Evolutionary conservation across 164 flowering plant species (phyloP).

Genomic region (Cinnamomum chago): DNA sequence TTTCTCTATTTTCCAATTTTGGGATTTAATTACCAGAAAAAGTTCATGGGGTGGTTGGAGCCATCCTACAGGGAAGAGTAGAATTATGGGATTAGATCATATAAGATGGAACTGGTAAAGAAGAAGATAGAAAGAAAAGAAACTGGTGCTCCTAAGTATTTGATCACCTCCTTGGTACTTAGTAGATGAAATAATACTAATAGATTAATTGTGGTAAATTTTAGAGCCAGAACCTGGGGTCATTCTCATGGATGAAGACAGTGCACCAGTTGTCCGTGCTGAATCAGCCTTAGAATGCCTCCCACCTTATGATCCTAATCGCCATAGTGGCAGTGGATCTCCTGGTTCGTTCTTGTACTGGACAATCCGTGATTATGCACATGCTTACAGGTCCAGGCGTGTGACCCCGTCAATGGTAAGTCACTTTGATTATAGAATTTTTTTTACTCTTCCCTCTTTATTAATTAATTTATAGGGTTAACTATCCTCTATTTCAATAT

Average conservation of each 20-base stretch:
- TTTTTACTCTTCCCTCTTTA: not conserved
- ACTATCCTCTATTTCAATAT: slow-evolving; percentile 11
- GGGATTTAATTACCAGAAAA: no score
- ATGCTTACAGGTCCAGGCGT: slow-evolving; percentile 68
- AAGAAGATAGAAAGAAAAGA: no score
- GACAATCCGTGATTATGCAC: slow-evolving; percentile 89
- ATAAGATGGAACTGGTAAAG: no score
- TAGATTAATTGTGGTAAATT: slow-evolving; percentile 5
- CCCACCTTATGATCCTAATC: slow-evolving; percentile 64
- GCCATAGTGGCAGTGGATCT: slow-evolving; percentile 28
- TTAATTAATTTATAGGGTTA: slow-evolving; percentile 1
- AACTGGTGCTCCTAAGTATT: no score
- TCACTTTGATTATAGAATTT: not conserved
- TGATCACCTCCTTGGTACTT: no score
- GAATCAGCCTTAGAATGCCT: slow-evolving; percentile 66
- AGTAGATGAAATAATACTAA: no score
- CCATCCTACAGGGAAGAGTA: no score
- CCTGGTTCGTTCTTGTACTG: slow-evolving; percentile 54
- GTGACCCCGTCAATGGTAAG: slow-evolving; percentile 72
- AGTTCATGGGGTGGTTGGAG: no score
- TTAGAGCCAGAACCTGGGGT: slow-evolving; percentile 64
- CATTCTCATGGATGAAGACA: slow-evolving; percentile 53
- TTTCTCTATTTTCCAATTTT: no score
- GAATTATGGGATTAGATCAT: no score
- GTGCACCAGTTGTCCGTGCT: slow-evolving; percentile 57